Conservation (phyloP, 2,329 filamentous ascomycete species). For the Mycogone perniciosa region DNA sequence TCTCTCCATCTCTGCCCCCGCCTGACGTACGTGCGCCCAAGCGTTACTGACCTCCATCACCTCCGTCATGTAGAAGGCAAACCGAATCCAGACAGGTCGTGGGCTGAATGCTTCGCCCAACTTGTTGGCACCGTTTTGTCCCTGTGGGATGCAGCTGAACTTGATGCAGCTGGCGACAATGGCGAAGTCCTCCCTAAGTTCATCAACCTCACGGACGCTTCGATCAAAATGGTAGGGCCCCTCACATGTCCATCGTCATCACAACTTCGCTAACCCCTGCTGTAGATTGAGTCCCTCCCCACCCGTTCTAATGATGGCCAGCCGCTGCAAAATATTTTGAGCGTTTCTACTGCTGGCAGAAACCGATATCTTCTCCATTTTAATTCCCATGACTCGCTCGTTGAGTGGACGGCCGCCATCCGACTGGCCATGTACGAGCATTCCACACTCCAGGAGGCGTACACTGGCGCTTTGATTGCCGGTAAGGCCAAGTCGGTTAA, state of each 20-base stretch:
- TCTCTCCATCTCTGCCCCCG: neutral
- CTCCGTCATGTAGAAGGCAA: constrained; percentile 60
- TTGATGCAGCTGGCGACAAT: constrained; percentile 80
- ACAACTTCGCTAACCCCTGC: constrained; percentile 8
- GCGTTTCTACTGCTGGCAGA: constrained; percentile 88
- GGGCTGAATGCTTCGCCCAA: constrained; percentile 96
- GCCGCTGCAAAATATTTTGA: constrained; percentile 88
- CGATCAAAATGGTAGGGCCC: constrained; percentile 82
- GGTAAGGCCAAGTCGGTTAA: constrained; percentile 87
- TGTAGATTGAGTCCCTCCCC: constrained; percentile 78
- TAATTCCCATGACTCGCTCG: constrained; percentile 85
- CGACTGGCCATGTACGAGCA: constrained; percentile 92
- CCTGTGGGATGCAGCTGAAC: constrained; percentile 87
- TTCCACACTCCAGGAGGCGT: constrained; percentile 86
- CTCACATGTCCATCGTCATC: constrained; percentile 1
- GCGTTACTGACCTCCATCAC: constrained; percentile 7
- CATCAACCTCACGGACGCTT: constrained; percentile 94
- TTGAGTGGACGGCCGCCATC: constrained; percentile 94
- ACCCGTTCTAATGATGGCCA: constrained; percentile 71
- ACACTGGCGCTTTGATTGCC: constrained; percentile 90
- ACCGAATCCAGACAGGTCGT: constrained; percentile 77
- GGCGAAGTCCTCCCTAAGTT: constrained; percentile 85
- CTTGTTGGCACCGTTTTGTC: constrained; percentile 92
- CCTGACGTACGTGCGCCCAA: neutral
- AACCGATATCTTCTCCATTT: constrained; percentile 96